Base-by-base conservation (phyloP, 345 rosid genomes). In the Acer yangbiense region DNA sequence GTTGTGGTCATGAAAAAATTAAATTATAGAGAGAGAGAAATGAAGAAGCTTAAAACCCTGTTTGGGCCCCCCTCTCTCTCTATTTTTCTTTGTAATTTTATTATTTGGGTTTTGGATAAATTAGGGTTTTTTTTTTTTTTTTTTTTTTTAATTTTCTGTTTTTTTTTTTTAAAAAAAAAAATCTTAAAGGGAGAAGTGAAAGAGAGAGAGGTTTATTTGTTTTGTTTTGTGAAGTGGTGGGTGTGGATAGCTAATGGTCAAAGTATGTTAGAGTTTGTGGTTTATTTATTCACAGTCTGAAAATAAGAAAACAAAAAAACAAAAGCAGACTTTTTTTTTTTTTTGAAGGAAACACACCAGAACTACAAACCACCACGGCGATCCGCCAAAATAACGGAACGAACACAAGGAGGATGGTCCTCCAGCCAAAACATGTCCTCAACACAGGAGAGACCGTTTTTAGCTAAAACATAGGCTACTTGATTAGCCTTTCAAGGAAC, bases 241-340 rank as follows among this genome's bases (percentile, higher is more conserved):
- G 23, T 27, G 52, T 78, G 9, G 25, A 17, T 32, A 7, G 29
- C 27, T 32, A 44, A 7, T 46, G 82, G 81, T 82, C 76, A 83
- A 78, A 79, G 82, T 76, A 72, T 68, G 67, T 60, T 76, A 71
- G 81, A 68, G 65, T 58, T 18, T 77, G 73, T 9, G 78, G 78
- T 57, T 79, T 87, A 2, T 72, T 68, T 77, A 63, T 83, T 82
- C 75, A 21, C 23, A 32, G 81, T 86, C 81, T 82, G 82, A 82
- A 82, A 76, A 20, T 11, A 63, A 8, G 46, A 82, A 78, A 68
- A 7, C 1, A 9, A 9, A 9, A 57, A 35, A 25, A 25, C 1
- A 25, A 25, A 25, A 25, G 1, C 25, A 25, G 1, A 25, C 1
- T 25, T 25, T 25, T 25, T 25, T 25, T 25, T 25, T 25, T 25